Evolutionary conservation across 148 eudicot genomes (phyloP).

Genomic region (Camellia granthamiana): DNA sequence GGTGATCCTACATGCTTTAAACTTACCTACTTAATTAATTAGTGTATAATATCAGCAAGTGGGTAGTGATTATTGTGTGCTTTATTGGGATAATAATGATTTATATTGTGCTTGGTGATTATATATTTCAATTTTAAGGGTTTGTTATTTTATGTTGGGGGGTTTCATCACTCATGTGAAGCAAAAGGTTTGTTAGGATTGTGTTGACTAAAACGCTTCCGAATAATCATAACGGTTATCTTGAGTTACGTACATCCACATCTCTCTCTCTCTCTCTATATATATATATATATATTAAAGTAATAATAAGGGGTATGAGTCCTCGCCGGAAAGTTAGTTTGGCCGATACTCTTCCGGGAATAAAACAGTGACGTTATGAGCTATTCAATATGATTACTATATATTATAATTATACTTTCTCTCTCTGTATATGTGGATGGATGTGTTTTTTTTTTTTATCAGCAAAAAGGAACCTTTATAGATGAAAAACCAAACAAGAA

Average conservation of each 20-base stretch:
- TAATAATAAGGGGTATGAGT: conserved; percentile 2
- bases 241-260: conserved; percentile 38
- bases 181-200: conserved; percentile 48
- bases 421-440: background rate
- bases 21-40: conserved; percentile 20
- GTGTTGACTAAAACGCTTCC: conserved; percentile 47
- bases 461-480: too few relatives aligned
- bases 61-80: background rate
- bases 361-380: conserved; percentile 36
- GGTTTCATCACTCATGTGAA: conserved; percentile 7
- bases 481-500: too few relatives aligned
- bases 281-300: background rate
- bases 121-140: background rate
- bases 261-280: background rate
- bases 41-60: background rate
- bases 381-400: conserved; percentile 20
- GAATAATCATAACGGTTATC: conserved; percentile 44
- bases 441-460: too few relatives aligned
- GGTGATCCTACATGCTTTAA: conserved; percentile 11
- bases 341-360: conserved; percentile 29
- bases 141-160: background rate
- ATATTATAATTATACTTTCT: background rate
- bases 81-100: conserved; percentile 12
- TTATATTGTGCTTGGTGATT: conserved; percentile 18
- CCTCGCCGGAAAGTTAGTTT: conserved; percentile 29